These are phyloP conservation scores for Magnusiomyces ingens DNA, from an alignment of 1,139 yeast species.

Conservation along the genomic window DNA sequence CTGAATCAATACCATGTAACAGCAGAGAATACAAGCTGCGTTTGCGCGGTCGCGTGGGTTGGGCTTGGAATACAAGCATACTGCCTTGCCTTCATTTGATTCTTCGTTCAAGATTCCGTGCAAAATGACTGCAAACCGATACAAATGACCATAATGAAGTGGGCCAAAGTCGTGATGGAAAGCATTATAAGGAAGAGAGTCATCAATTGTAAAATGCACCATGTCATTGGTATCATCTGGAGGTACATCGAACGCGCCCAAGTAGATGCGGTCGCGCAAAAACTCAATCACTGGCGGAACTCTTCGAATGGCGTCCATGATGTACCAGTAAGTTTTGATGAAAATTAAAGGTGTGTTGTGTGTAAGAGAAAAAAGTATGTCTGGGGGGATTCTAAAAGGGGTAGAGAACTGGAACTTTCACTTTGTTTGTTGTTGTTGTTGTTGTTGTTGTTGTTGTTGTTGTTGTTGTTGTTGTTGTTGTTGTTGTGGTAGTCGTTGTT, in stretches of 20 bases:
- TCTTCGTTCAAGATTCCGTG: constrained; percentile 88
- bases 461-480: no score
- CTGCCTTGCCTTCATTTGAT: constrained; percentile 77
- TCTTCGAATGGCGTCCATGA: constrained; percentile 11
- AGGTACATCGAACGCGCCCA: constrained; percentile 77
- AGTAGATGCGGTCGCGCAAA: constrained; percentile 64
- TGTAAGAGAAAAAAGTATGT: background rate
- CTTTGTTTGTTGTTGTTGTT: no score
- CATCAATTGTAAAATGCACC: constrained; percentile 89
- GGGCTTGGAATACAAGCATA: constrained; percentile 80
- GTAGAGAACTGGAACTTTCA: background rate
- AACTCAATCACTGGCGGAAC: constrained; percentile 34
- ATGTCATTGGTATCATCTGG: constrained; percentile 72
- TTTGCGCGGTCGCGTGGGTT: constrained; percentile 80
- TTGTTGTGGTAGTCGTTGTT: no score
- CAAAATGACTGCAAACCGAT: constrained; percentile 88
- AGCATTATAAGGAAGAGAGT: constrained; percentile 81
- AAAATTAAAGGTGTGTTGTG: background rate
- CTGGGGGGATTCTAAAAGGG: constrained; percentile 2
- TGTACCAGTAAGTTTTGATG: constrained; percentile 12
- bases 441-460: no score
- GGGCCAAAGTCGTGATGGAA: constrained; percentile 97
- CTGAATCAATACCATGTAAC: constrained; percentile 92
- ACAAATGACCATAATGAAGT: constrained; percentile 82
- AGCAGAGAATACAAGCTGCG: constrained; percentile 88